Base-by-base conservation (phyloP, 202 grass and related monocot species). In the Panicum virgatum region DNA sequence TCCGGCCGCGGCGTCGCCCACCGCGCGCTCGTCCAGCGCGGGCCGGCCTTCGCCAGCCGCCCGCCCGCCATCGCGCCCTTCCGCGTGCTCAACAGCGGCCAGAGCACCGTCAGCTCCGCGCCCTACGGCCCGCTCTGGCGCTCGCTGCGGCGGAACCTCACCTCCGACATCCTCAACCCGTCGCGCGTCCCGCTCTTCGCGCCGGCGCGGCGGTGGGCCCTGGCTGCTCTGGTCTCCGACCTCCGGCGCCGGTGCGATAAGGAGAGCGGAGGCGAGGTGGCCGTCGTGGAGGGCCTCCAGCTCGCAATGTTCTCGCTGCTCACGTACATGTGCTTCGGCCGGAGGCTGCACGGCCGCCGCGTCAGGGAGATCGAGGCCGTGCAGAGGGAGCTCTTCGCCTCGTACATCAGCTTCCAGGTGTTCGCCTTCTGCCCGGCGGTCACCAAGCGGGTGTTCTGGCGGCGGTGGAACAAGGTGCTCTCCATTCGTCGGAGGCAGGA, bases 71-170 rank as follows among this genome's bases (percentile, higher is more conserved):
- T 61, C 74, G 57, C 56, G 56, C 74, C 57, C 5, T 62, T 62
- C 73, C 73, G 38, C 54, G 73, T 76, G 4, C 73, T 76, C 73
- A 76, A 29, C 56, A 61, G 54, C 53, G 73, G 22, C 3, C 73
- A 76, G 73, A 76, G 22, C 73, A 76, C 73, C 53, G 73, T 76
- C 37, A 76, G 73, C 73, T 76, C 81, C 16, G 70, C 71, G 18
- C 8, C 77, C 30, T 81, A 89, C 53, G 77, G 82, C 48, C 27
- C 77, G 43, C 22, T 81, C 42, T 89, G 77, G 78, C 73, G 83
- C 2, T 53, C 80, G 14, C 87, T 89, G 53, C 83, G 83, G 5
- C 73, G 77, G 68, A 86, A 82, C 65, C 72, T 89, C 78, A 73
- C 48, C 9, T 14, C 81, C 43, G 87, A 60, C 44, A 14, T 53